Conservation (phyloP, 2,329 filamentous ascomycete species). For the Hirsutella minnesotensis region DNA sequence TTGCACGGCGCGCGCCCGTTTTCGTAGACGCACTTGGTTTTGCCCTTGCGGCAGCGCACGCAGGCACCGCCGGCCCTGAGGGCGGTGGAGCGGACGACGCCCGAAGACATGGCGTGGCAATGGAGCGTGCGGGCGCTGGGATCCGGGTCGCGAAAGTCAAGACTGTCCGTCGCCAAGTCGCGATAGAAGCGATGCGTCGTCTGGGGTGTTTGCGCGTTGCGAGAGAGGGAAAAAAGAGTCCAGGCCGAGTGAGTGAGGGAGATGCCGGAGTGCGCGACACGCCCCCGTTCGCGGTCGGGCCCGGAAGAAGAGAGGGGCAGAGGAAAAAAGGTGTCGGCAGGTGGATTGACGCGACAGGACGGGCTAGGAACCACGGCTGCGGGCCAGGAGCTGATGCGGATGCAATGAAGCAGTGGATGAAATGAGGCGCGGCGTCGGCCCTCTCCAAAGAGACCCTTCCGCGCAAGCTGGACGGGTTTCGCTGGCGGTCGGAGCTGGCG, state of each 20-base stretch:
- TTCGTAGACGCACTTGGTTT: slow-evolving; percentile 53
- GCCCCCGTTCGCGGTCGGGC: slow-evolving; percentile 5
- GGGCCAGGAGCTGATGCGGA: too few species aligned
- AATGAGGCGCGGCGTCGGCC: not conserved
- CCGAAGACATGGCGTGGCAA: slow-evolving; percentile 32
- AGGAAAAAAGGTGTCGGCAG: not conserved
- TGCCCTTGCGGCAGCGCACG: slow-evolving; percentile 52
- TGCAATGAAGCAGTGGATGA: too few species aligned
- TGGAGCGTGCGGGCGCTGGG: too few species aligned
- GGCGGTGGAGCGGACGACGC: slow-evolving; percentile 43
- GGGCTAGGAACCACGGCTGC: too few species aligned
- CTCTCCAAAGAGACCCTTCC: not conserved
- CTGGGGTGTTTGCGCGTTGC: not conserved
- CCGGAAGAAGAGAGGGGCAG: slow-evolving; percentile 1
- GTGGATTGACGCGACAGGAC: slow-evolving; percentile 1
- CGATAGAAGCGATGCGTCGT: not conserved
- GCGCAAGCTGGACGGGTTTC: not conserved
- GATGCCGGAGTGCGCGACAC: slow-evolving; percentile 9
- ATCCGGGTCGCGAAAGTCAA: too few species aligned
- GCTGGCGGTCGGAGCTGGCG: not conserved
- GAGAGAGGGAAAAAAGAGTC: not conserved
- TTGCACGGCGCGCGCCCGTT: slow-evolving; percentile 50
- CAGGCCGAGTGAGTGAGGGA: too few species aligned
- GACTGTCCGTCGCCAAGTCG: not conserved
- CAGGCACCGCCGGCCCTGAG: slow-evolving; percentile 49